Base-by-base conservation (phyloP, 2,329 filamentous ascomycete species). In the Lachnellula hyalina region DNA sequence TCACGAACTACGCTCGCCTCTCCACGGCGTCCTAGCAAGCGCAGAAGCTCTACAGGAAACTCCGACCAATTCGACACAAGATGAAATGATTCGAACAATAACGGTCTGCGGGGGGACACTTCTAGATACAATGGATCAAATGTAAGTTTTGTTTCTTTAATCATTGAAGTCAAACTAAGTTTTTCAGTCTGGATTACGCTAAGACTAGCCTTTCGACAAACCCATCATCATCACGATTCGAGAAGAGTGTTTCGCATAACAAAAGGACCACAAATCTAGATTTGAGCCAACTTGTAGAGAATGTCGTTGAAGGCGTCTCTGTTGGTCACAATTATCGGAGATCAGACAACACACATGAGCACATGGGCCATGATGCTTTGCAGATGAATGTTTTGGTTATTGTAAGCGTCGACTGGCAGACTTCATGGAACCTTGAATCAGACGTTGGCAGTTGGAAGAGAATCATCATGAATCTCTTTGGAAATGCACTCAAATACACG, bases 401-500 rank as follows among this genome's bases (percentile, higher is more conserved):
- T n/a, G 23, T 65, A 11, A 57, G 58, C 25, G 52, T 65, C 17
- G 52, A 57, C 17, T 55, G 65, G 63, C 54, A 55, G 84, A 53
- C 71, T 52, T 55, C 71, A 3, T 85, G 82, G 80, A 63, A 70
- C 0, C 81, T 81, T 58, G 70, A 74, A 3, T 76, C 77, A 2
- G 75, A 83, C 38, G 75, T 78, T 0, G 82, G 82, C 0, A 75
- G 74, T 2, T 66, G 77, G 51, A 72, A 74, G 46, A 53, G 64
- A n/a, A 64, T 85, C 41, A 73, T 84, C 23, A 83, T 83, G 77
- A 85, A 85, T 48, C 63, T 85, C 0, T 78, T 84, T 44, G 81
- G 81, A 4, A 85, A 85, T 61, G 76, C 82, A 0, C 71, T 85
- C 56, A 85, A 85, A 61, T 85, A 84, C 55, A 85, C 81, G 0